phyloP scores from a whole-genome alignment of 106 monocot genomes.

The Xerophyta viscosa region DNA sequence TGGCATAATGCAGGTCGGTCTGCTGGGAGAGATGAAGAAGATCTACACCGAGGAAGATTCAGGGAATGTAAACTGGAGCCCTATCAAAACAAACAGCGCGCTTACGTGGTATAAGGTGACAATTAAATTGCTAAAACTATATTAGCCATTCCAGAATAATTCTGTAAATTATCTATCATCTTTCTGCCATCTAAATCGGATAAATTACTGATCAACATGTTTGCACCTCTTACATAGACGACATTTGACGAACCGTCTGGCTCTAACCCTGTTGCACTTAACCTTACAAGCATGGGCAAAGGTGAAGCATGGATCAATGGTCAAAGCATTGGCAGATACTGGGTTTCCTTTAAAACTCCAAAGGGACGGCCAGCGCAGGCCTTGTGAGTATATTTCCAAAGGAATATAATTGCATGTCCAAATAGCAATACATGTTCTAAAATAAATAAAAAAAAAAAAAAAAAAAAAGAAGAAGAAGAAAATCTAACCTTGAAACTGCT shows the following conservation, averaged over 20 bases:
- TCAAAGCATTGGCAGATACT: conserved; percentile 81
- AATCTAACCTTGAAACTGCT: no score
- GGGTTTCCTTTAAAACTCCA: conserved; percentile 70
- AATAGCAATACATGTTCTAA: no score
- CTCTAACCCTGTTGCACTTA: conserved; percentile 42
- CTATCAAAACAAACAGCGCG: conserved; percentile 5
- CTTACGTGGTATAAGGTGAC: conserved; percentile 87
- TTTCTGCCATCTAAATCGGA: no score
- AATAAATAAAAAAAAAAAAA: no score
- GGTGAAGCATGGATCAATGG: conserved; percentile 91
- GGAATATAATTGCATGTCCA: no score
- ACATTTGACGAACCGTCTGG: conserved; percentile 51
- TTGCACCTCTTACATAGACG: conserved; percentile 32
- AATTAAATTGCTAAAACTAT: no score
- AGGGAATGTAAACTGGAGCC: conserved; percentile 27
- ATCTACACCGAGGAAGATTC: conserved; percentile 55
- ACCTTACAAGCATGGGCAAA: conserved; percentile 83
- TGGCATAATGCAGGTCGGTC: conserved; percentile 46
- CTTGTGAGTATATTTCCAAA: conserved; percentile 50
- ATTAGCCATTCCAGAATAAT: no score
- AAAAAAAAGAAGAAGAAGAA: no score
- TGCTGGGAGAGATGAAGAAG: conserved; percentile 48
- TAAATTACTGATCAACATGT: no score
- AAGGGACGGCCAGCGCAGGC: conserved; percentile 66
- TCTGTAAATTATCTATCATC: no score